Evolutionary conservation across 208 protist species (phyloP).

Genomic region (Entamoeba moshkovskii): DNA sequence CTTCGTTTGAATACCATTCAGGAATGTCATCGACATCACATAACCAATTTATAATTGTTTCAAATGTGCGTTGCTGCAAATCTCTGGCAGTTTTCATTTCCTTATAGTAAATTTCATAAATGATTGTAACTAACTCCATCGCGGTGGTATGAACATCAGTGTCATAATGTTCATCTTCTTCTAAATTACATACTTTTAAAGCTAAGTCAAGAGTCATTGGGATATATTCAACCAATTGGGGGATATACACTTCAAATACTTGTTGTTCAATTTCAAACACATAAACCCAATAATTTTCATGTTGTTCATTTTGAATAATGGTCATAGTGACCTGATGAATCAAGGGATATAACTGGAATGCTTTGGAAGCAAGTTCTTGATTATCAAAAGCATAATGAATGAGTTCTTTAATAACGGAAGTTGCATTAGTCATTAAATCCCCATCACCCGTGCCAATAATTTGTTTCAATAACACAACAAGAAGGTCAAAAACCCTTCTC

Average conservation of each 20-base stretch:
- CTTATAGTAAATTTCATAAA: background rate
- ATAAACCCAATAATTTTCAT: background rate
- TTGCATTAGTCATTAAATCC: background rate
- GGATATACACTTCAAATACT: background rate
- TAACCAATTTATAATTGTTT: background rate
- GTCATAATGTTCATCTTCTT: background rate
- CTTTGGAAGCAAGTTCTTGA: background rate
- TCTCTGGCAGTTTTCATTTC: background rate
- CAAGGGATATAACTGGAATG: background rate
- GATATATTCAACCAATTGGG: background rate
- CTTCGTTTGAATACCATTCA: background rate
- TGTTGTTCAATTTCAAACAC: conserved; percentile 3
- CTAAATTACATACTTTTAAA: background rate
- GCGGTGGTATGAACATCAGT: background rate
- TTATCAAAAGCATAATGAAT: background rate
- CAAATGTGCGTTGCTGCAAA: background rate
- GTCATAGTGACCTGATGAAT: background rate
- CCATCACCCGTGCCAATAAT: background rate
- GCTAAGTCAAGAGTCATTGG: background rate
- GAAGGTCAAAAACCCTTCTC: background rate
- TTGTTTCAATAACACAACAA: background rate
- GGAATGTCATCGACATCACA: background rate
- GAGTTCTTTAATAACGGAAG: background rate
- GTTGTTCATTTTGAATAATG: background rate
- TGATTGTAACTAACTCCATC: background rate